A percentile compares a stretch with the other conserved stretches of the same genome.
These are phyloP conservation scores for Aspergillus melleus DNA, from an alignment of 2,329 filamentous ascomycete genomes.

Conservation along the genomic window DNA sequence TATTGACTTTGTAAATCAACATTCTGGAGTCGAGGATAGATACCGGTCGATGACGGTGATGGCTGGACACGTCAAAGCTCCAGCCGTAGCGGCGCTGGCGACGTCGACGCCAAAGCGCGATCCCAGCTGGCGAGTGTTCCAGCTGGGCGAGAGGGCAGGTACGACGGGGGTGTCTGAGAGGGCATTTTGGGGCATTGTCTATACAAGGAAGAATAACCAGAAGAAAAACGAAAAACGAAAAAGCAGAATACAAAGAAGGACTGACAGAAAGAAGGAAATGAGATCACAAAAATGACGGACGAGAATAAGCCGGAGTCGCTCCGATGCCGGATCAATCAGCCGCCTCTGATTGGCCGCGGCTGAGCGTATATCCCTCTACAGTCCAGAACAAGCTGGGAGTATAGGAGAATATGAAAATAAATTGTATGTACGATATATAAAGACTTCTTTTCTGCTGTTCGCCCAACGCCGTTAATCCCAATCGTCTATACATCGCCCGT, in stretches of 20 bases:
- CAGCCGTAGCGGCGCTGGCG: constrained; percentile 68
- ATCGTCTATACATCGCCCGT: not conserved
- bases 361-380: not conserved
- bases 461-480: constrained; percentile 1
- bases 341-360: not conserved
- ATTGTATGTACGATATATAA: not conserved
- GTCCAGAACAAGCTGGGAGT: too few species aligned
- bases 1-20: not conserved
- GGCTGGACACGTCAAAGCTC: constrained; percentile 74
- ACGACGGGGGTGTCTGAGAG: constrained; percentile 12
- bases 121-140: constrained; percentile 76
- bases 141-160: constrained; percentile 38
- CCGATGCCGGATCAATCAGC: constrained; percentile 28
- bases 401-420: not conserved
- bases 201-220: not conserved
- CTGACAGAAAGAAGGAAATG: not conserved
- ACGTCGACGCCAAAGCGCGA: constrained; percentile 68
- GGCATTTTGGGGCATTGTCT: constrained; percentile 29
- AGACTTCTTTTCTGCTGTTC: not conserved
- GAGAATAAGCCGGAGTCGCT: constrained; percentile 24
- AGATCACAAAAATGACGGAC: constrained; percentile 14
- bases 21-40: not conserved
- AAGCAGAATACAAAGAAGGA: too few species aligned
- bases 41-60: constrained; percentile 88
- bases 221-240: not conserved